phyloP scores from a whole-genome alignment of 495 filamentous ascomycete species.

The Talaromyces thailandensis region DNA sequence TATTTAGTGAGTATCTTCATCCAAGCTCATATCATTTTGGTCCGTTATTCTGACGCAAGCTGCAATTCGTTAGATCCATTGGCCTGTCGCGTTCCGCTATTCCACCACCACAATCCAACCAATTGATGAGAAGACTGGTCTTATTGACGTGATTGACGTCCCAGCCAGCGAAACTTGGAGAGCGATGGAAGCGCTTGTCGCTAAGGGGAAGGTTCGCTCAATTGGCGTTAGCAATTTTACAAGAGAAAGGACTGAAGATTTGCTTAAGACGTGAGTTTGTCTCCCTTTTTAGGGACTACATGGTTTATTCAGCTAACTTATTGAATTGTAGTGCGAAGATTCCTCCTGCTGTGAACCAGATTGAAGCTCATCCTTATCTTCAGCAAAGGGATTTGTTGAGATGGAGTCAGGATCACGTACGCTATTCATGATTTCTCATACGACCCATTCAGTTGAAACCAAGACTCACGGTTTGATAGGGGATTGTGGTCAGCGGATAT shows the following conservation, averaged over 20 bases:
- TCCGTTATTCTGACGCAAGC: background rate
- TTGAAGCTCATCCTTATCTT: conserved; percentile 80
- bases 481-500: conserved; percentile 44
- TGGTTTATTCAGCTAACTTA: background rate
- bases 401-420: conserved; percentile 11
- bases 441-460: background rate
- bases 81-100: background rate
- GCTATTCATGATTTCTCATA: background rate
- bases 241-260: conserved; percentile 50
- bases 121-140: background rate
- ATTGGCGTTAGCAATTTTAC: conserved; percentile 82
- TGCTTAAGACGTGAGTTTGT: conserved; percentile 27
- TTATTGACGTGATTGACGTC: background rate
- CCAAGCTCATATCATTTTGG: background rate
- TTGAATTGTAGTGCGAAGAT: conserved; percentile 46
- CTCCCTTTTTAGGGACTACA: background rate
- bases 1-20: conserved; percentile 29
- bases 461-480: background rate
- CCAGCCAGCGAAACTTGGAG: background rate
- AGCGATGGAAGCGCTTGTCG: background rate
- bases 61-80: background rate
- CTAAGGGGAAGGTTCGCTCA: conserved; percentile 9
- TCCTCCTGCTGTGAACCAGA: conserved; percentile 69
- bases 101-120: background rate
- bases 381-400: conserved; percentile 53